Conservation (phyloP, 305 asterid species). For the Withania somnifera region DNA sequence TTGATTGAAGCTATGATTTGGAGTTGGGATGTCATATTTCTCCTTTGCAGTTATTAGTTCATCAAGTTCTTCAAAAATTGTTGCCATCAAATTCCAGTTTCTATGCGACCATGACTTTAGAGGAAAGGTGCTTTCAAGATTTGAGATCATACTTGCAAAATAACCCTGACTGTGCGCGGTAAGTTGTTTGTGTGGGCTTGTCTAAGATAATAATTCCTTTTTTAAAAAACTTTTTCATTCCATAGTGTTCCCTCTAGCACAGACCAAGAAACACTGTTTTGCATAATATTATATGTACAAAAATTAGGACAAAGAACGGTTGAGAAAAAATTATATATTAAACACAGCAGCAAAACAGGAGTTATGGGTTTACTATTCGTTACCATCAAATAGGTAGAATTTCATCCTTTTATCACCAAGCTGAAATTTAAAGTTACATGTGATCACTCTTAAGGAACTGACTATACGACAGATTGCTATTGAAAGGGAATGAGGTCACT, state of each 20-base stretch:
- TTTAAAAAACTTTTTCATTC: neutral
- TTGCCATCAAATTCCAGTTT: constrained; percentile 29
- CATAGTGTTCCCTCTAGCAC: neutral
- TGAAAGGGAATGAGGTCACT: neutral
- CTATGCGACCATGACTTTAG: constrained; percentile 43
- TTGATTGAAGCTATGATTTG: neutral
- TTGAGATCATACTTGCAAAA: constrained; percentile 57
- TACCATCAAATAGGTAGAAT: neutral
- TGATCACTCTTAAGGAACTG: neutral
- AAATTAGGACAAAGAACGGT: neutral
- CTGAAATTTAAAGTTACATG: neutral
- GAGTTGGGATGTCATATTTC: neutral
- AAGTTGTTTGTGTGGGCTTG: neutral
- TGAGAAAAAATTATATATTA: neutral
- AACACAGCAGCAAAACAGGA: neutral
- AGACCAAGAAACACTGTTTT: neutral
- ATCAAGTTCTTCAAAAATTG: constrained; percentile 61
- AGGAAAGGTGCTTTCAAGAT: constrained; percentile 68
- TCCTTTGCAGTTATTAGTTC: constrained; percentile 51
- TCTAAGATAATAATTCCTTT: neutral
- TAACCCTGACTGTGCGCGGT: constrained; percentile 83
- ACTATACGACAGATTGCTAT: neutral
- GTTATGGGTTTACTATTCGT: neutral
- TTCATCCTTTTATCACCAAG: neutral
- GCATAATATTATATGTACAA: neutral